Conservation (phyloP, 2,329 filamentous ascomycete species). For the Diaporthe capsici region DNA sequence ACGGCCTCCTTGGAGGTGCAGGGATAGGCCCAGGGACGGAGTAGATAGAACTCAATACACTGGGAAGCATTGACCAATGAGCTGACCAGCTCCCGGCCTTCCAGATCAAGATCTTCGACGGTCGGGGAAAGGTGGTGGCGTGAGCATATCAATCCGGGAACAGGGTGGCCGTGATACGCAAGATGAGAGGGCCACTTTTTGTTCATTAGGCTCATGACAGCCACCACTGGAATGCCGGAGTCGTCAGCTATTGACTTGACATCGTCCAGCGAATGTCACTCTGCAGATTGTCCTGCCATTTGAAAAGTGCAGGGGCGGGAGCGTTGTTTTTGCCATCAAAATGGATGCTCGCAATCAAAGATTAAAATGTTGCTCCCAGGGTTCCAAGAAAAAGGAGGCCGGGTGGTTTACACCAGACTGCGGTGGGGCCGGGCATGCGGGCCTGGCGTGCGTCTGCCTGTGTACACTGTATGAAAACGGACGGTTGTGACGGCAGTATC, state of each 20-base stretch:
- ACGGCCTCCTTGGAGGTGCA: slow-evolving; percentile 36
- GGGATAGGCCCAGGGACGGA: slow-evolving; percentile 25
- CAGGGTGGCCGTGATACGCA: slow-evolving; percentile 35
- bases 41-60: neutral
- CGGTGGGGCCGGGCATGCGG: slow-evolving; percentile 32
- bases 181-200: slow-evolving; percentile 42
- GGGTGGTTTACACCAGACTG: slow-evolving; percentile 32
- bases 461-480: slow-evolving; percentile 17
- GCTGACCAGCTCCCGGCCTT: slow-evolving; percentile 1
- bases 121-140: slow-evolving; percentile 21
- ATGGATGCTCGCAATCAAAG: slow-evolving; percentile 30
- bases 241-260: slow-evolving; percentile 21
- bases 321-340: slow-evolving; percentile 9
- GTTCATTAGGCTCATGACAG: slow-evolving; percentile 37
- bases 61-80: slow-evolving; percentile 39
- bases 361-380: neutral
- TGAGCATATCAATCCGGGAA: slow-evolving; percentile 31
- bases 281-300: slow-evolving; percentile 15
- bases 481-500: slow-evolving; percentile 17
- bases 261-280: slow-evolving; percentile 18
- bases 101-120: slow-evolving; percentile 34
- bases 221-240: slow-evolving; percentile 32
- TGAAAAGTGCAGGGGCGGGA: slow-evolving; percentile 10
- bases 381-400: slow-evolving; percentile 26
- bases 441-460: slow-evolving; percentile 15